Evolutionary conservation across 257 asterid genomes (phyloP), one percentile per base, ranked within the genome.

Genomic region (Agastache rugosa): DNA sequence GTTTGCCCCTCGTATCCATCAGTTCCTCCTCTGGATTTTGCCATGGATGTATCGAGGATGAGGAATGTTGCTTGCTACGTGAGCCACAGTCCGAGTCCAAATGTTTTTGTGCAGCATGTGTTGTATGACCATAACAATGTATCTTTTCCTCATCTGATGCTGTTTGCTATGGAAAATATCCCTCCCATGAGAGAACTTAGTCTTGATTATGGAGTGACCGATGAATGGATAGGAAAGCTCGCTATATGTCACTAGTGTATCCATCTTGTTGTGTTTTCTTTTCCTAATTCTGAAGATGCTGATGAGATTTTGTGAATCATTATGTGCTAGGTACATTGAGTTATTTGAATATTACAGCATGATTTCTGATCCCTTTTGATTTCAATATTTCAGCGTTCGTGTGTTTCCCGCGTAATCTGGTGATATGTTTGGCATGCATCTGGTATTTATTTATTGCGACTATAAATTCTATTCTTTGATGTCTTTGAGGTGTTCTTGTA

Each of bases 141-240:
- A 3, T 83, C 83, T 10, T 92, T 90, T 67, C 98, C 98, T 17
- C 96, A 81, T 73, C 86, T 92, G 39, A 92, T 92, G 98, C 73
- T 92, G 75, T 92, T 92, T 78, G 96, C 98, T 0, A 82, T 86
- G 88, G 97, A 92, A 86, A 88, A 90, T 73, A 88, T 92, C 62
- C 93, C 97, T 65, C 97, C 97, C 15, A 77, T 90, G 83, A 83
- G 89, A 81, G 97, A 92, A 81, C 87, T 92, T 62, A 82, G 96
- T 67, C 83, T 92, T 47, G 96, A 92, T 77, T 90, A 92, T 81
- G 97, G 96, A 14, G 86, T 85, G 66, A 84, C 81, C 6, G 92
- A 90, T 83, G 97, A 90, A 69, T 77, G 69, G 69, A 73, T 64
- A 3, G 93, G 84, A 61, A 92, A 92, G 77, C 96, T 90, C 69